phyloP scores from a whole-genome alignment of 208 protist genomes.

The Wallacemonas sp. region DNA sequence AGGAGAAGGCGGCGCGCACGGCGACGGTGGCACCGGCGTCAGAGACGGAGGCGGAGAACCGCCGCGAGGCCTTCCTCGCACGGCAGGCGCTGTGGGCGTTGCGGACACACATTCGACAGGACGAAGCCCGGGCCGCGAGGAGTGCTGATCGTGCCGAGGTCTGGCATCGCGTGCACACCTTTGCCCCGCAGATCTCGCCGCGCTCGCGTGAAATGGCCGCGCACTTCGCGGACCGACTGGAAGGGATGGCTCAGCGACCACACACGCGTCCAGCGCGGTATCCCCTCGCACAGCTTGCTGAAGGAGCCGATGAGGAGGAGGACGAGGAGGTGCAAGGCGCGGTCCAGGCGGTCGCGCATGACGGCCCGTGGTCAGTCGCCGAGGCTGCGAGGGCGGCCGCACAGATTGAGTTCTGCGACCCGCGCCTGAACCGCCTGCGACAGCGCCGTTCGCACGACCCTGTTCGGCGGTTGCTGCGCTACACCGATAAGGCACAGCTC shows the following conservation, averaged over 20 bases:
- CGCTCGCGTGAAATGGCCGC: not conserved
- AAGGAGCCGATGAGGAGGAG: too few relatives aligned
- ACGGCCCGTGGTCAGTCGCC: not conserved
- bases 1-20: too few relatives aligned
- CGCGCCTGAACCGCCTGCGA: not conserved
- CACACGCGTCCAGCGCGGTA: too few relatives aligned
- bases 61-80: not conserved
- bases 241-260: not conserved
- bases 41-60: too few relatives aligned
- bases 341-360: not conserved
- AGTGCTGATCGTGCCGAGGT: not conserved
- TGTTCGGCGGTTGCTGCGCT: slow-evolving; percentile 4
- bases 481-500: not conserved
- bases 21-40: too few relatives aligned
- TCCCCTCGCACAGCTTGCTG: too few relatives aligned
- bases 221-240: not conserved
- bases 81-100: slow-evolving; percentile 5
- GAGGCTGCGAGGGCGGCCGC: not conserved
- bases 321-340: not conserved
- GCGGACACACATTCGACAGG: not conserved
- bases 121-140: not conserved
- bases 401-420: slow-evolving; percentile 5
- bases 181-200: slow-evolving; percentile 1
- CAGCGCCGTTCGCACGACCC: not conserved
- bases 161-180: not conserved